phyloP scores from a whole-genome alignment of 2,329 filamentous ascomycete genomes.

The Parafenestella ontariensis region DNA sequence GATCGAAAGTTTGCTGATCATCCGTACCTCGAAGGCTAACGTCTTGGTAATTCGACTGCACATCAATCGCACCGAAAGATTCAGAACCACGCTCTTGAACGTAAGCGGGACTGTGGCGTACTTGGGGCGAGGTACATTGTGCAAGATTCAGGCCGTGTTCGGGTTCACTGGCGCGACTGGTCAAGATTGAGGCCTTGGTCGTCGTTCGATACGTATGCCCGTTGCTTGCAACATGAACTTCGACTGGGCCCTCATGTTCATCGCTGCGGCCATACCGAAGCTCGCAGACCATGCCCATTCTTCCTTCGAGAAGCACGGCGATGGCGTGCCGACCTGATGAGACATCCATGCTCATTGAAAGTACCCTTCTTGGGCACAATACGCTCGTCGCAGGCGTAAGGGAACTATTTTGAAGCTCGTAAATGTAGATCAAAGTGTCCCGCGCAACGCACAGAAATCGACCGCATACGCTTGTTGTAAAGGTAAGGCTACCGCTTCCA shows the following conservation, averaged over 20 bases:
- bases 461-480: conserved; percentile 65
- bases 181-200: conserved; percentile 15
- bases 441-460: conserved; percentile 64
- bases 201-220: conserved; percentile 9
- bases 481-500: conserved; percentile 46
- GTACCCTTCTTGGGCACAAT: conserved; percentile 62
- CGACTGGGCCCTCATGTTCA: conserved; percentile 6
- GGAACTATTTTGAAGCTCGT: conserved; percentile 51
- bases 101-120: background rate
- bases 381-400: conserved; percentile 61
- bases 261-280: conserved; percentile 20
- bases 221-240: conserved; percentile 18
- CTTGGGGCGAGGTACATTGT: conserved; percentile 2
- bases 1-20: conserved; percentile 25
- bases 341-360: conserved; percentile 69
- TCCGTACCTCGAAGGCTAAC: conserved; percentile 30
- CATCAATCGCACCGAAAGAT: conserved; percentile 28
- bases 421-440: conserved; percentile 64
- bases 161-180: conserved; percentile 15
- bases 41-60: conserved; percentile 32
- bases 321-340: conserved; percentile 63
- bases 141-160: conserved; percentile 9
- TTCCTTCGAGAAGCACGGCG: conserved; percentile 65
- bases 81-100: conserved; percentile 2
- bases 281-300: conserved; percentile 68